These are phyloP conservation scores for Zygosaccharomyces rouxii DNA, from an alignment of 805 yeast species.

Conservation along the genomic window DNA sequence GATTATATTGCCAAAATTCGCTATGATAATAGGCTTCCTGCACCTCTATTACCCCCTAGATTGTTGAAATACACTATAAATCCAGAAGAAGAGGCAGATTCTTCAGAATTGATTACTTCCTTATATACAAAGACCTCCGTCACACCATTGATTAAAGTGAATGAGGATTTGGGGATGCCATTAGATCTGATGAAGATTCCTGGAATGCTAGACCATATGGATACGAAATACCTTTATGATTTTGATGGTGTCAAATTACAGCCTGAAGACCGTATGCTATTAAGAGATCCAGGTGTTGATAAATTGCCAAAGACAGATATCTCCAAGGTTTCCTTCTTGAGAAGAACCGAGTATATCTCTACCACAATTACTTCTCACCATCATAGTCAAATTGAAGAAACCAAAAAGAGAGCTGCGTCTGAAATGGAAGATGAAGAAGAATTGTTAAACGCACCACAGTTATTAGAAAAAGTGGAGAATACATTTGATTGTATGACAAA, in stretches of 20 bases:
- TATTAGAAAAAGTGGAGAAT: slow-evolving; percentile 52
- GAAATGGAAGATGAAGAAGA: slow-evolving; percentile 24
- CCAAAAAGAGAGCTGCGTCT: slow-evolving; percentile 30
- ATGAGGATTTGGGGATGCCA: slow-evolving; percentile 68
- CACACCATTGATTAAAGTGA: slow-evolving; percentile 52
- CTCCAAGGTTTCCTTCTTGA: slow-evolving; percentile 63
- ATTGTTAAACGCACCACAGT: slow-evolving; percentile 25
- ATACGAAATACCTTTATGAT: slow-evolving; percentile 42
- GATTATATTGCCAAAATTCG: slow-evolving; percentile 78
- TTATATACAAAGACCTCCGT: slow-evolving; percentile 73
- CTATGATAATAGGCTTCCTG: slow-evolving; percentile 83
- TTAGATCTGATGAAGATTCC: slow-evolving; percentile 65
- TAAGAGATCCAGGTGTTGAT: slow-evolving; percentile 69
- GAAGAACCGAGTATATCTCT: slow-evolving; percentile 91
- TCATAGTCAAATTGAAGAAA: slow-evolving; percentile 18
- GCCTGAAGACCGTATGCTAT: slow-evolving; percentile 68
- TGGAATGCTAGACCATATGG: slow-evolving; percentile 61
- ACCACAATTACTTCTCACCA: slow-evolving; percentile 44
- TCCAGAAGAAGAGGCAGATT: slow-evolving; percentile 42
- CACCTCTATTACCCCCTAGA: slow-evolving; percentile 90
- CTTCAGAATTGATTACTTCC: slow-evolving; percentile 59
- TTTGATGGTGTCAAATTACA: slow-evolving; percentile 50
- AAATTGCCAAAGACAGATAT: slow-evolving; percentile 35
- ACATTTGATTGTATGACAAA: slow-evolving; percentile 63
- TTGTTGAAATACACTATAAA: slow-evolving; percentile 50